Conservation (phyloP, 2,329 filamentous ascomycete genomes). For the Diaporthe eres region DNA sequence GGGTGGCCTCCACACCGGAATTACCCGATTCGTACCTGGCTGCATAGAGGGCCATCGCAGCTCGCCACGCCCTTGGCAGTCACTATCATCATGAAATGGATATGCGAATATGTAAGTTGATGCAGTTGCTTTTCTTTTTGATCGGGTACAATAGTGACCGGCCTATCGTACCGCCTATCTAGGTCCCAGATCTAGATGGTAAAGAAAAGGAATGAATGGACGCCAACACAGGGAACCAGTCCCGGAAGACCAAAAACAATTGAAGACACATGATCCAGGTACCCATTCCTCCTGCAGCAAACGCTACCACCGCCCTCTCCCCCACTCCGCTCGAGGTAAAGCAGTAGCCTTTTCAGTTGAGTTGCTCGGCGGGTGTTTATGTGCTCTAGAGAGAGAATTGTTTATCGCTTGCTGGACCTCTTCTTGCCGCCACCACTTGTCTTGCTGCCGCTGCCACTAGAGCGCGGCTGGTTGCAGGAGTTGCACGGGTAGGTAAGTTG, state of each 20-base stretch:
- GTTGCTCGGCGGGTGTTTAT: not conserved
- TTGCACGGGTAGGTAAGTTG: not conserved
- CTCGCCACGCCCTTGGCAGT: not conserved
- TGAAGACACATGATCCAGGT: not conserved
- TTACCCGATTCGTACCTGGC: conserved; percentile 1
- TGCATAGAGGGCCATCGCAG: not conserved
- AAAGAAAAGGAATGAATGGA: not conserved
- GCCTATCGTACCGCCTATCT: not conserved
- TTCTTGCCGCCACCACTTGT: not conserved
- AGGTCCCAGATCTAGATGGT: not conserved
- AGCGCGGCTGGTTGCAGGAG: not conserved
- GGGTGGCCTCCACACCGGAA: too few relatives aligned
- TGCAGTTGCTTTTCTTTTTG: not conserved
- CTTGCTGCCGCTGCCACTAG: too few relatives aligned
- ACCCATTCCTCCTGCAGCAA: not conserved
- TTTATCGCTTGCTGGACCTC: not conserved
- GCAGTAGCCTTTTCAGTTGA: not conserved
- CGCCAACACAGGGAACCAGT: not conserved
- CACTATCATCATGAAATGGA: not conserved
- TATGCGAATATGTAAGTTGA: not conserved
- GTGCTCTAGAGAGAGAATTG: not conserved
- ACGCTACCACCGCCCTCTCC: not conserved
- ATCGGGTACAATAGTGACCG: not conserved
- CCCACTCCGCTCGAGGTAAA: not conserved
- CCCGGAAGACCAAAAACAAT: not conserved